Conservation (phyloP, 2,329 filamentous ascomycete genomes). For the Dactylellina leptospora region DNA sequence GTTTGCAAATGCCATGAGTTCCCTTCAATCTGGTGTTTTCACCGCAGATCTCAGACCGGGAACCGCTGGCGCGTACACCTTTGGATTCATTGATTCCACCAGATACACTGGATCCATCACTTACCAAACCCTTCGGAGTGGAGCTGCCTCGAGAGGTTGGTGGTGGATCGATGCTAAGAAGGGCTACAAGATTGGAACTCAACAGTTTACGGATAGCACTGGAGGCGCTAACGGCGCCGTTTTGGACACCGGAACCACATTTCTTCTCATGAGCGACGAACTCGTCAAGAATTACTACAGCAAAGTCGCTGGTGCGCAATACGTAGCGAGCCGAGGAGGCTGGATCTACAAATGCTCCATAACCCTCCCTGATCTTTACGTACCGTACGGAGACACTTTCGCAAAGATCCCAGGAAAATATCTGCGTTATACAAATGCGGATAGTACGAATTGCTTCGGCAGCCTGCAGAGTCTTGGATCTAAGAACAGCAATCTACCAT, state of each 20-base stretch:
- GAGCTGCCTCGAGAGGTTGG: slow-evolving; percentile 74
- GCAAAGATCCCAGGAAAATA: slow-evolving; percentile 67
- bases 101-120: slow-evolving; percentile 72
- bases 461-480: slow-evolving; percentile 67
- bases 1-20: slow-evolving; percentile 73
- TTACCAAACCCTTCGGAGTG: slow-evolving; percentile 70
- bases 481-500: slow-evolving; percentile 64
- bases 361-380: slow-evolving; percentile 64
- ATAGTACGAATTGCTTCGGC: slow-evolving; percentile 71
- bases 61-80: slow-evolving; percentile 74
- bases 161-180: slow-evolving; percentile 29
- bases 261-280: slow-evolving; percentile 69
- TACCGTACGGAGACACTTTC: slow-evolving; percentile 69
- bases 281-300: slow-evolving; percentile 71
- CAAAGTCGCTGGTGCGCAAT: slow-evolving; percentile 65
- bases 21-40: slow-evolving; percentile 73
- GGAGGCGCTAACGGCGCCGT: slow-evolving; percentile 18
- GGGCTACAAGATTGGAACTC: slow-evolving; percentile 25
- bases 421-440: slow-evolving; percentile 66
- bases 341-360: slow-evolving; percentile 69
- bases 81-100: slow-evolving; percentile 72
- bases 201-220: slow-evolving; percentile 11
- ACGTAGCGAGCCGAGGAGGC: slow-evolving; percentile 62
- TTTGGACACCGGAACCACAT: slow-evolving; percentile 72
- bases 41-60: slow-evolving; percentile 73